phyloP scores from a whole-genome alignment of 1,284 basidiomycete genomes.

The Papiliotrema flavescens region DNA sequence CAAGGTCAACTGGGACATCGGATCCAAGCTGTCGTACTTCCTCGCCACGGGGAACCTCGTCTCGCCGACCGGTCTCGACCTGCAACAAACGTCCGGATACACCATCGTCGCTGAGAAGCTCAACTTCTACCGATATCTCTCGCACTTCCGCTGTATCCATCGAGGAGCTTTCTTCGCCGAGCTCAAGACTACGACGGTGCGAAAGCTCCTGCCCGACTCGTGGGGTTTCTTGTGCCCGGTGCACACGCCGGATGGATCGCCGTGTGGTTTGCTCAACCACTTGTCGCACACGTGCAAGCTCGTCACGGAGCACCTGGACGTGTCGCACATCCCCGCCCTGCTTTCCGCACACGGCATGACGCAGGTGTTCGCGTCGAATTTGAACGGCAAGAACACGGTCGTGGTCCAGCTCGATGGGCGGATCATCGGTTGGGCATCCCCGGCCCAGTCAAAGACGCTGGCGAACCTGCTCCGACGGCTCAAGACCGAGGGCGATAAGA shows the following conservation, averaged over 20 bases:
- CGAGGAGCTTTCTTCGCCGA: conserved; percentile 99
- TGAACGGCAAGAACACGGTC: conserved; percentile 77
- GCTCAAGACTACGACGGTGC: conserved; percentile 96
- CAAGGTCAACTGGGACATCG: conserved; percentile 88
- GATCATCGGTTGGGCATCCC: conserved; percentile 91
- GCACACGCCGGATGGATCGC: conserved; percentile 96
- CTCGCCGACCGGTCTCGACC: conserved; percentile 90
- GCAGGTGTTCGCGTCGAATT: conserved; percentile 68
- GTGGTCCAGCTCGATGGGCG: conserved; percentile 92
- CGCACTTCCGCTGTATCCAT: conserved; percentile 97
- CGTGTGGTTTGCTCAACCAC: conserved; percentile 97
- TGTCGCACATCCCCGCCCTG: conserved; percentile 74
- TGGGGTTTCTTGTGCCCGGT: conserved; percentile 99
- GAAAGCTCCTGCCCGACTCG: conserved; percentile 94
- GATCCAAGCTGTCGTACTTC: conserved; percentile 86
- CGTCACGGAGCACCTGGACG: conserved; percentile 71
- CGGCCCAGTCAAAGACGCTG: conserved; percentile 70
- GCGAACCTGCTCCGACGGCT: conserved; percentile 82
- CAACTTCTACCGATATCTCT: conserved; percentile 98
- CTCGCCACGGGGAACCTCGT: conserved; percentile 95
- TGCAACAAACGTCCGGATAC: conserved; percentile 96
- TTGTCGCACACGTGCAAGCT: conserved; percentile 92
- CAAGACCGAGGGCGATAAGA: conserved; percentile 85
- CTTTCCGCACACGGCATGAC: conserved; percentile 93
- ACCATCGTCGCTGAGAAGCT: conserved; percentile 99